Conservation (phyloP, 2,329 filamentous ascomycete genomes). For the Neoscytalidium dimidiatum region DNA sequence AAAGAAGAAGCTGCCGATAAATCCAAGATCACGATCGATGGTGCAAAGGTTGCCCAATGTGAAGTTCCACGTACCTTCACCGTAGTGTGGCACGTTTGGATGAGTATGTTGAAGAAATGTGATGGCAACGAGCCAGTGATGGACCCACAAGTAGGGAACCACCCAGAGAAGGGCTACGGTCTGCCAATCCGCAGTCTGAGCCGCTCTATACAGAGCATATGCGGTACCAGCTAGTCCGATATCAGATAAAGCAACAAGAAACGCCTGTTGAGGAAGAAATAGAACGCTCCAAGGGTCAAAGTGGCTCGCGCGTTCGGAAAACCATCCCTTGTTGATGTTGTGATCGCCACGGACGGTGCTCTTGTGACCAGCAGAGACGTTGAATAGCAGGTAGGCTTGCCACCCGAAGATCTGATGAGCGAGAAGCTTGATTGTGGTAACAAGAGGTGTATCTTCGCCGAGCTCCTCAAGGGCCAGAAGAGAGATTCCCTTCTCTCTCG, state of each 20-base stretch:
- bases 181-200: conserved; percentile 49
- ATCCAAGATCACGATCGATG: conserved; percentile 66
- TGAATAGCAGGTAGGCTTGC: conserved; percentile 65
- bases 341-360: background rate
- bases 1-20: conserved; percentile 65
- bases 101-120: conserved; percentile 78
- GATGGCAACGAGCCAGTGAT: conserved; percentile 74
- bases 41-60: conserved; percentile 64
- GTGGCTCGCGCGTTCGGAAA: conserved; percentile 42
- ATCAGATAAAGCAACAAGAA: conserved; percentile 61
- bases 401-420: conserved; percentile 66
- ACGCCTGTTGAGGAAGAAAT: conserved; percentile 59
- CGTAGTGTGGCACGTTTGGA: conserved; percentile 59
- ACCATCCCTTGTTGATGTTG: background rate
- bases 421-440: conserved; percentile 57
- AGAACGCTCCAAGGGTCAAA: conserved; percentile 64
- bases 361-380: conserved; percentile 34
- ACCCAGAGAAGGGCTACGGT: conserved; percentile 62
- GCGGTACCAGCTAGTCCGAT: conserved; percentile 58
- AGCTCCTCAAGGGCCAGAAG: conserved; percentile 36
- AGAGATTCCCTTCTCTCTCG: conserved; percentile 18
- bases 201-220: conserved; percentile 53
- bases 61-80: conserved; percentile 62
- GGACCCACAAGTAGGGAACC: conserved; percentile 68
- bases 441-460: conserved; percentile 62